phyloP scores from a whole-genome alignment of 352 stramenopile genomes.

The Pythium graminicola region DNA sequence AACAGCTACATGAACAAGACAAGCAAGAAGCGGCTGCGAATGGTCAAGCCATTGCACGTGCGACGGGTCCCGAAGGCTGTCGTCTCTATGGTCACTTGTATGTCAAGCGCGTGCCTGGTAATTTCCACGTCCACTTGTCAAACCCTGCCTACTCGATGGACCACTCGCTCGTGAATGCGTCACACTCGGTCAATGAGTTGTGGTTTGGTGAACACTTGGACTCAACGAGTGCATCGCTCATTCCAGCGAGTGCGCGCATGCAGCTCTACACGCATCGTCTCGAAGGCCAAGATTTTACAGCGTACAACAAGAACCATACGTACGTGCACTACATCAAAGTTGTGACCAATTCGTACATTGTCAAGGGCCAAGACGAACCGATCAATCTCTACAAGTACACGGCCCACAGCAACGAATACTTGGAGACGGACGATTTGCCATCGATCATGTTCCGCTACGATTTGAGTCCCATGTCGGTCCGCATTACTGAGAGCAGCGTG shows the following conservation, averaged over 20 bases:
- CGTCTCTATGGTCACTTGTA: conserved; percentile 73
- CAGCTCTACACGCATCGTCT: conserved; percentile 92
- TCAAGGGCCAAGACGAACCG: conserved; percentile 38
- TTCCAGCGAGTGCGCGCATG: conserved; percentile 86
- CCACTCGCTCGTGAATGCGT: conserved; percentile 87
- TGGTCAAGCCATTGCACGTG: conserved; percentile 50
- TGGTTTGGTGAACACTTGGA: conserved; percentile 90
- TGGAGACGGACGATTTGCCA: conserved; percentile 78
- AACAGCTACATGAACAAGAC: conserved; percentile 92
- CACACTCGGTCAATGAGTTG: conserved; percentile 94
- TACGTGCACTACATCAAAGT: conserved; percentile 99
- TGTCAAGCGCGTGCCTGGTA: conserved; percentile 92
- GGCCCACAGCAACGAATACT: conserved; percentile 84
- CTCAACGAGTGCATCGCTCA: conserved; percentile 42
- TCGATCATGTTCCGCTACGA: conserved; percentile 91
- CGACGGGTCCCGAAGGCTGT: conserved; percentile 66
- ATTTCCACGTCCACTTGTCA: conserved; percentile 98
- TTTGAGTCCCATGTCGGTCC: conserved; percentile 90
- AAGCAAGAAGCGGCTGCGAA: conserved; percentile 73
- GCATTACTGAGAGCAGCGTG: conserved; percentile 88
- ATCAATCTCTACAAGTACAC: conserved; percentile 89
- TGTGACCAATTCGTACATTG: conserved; percentile 89
- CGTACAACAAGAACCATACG: conserved; percentile 92
- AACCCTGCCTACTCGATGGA: conserved; percentile 92
- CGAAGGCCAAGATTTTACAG: conserved; percentile 88